phyloP scores from a whole-genome alignment of 148 eudicot species.

The Dysphania ambrosioides region DNA sequence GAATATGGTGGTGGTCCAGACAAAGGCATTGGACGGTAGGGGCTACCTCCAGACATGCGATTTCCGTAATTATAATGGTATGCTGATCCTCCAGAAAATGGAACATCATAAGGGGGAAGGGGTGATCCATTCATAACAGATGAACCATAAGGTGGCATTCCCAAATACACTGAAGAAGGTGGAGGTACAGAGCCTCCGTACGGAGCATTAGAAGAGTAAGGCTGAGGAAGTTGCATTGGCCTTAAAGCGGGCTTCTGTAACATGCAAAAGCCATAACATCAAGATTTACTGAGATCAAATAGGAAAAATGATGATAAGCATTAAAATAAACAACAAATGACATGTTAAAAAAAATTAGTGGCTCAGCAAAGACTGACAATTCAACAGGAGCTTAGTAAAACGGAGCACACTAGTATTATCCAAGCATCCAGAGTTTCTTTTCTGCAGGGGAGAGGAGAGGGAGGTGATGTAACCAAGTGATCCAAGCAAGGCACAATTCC shows the following conservation, averaged over 20 bases:
- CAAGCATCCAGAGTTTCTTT: neutral
- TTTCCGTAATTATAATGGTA: slow-evolving; percentile 65
- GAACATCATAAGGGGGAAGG: slow-evolving; percentile 73
- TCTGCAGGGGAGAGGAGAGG: neutral
- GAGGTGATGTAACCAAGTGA: neutral
- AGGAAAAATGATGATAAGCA: slow-evolving; percentile 6
- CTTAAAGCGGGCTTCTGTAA: slow-evolving; percentile 74
- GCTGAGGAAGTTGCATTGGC: slow-evolving; percentile 63
- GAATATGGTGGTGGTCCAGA: slow-evolving; percentile 74
- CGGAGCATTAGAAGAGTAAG: slow-evolving; percentile 56
- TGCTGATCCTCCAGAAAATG: slow-evolving; percentile 73
- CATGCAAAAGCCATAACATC: neutral
- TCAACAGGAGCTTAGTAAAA: too few species aligned
- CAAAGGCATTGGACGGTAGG: slow-evolving; percentile 67
- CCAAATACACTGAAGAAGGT: slow-evolving; percentile 54
- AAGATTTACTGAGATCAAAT: neutral
- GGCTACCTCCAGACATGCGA: slow-evolving; percentile 86
- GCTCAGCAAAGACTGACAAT: too few species aligned
- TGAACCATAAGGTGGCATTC: slow-evolving; percentile 82
- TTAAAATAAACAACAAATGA: slow-evolving; percentile 2
- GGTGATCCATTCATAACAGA: slow-evolving; percentile 70
- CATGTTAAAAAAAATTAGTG: neutral
- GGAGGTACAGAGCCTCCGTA: slow-evolving; percentile 83
- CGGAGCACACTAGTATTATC: too few species aligned
- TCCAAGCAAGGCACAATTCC: too few species aligned